Percentiles rank a stretch among this genome's conserved stretches.
Conservation (phyloP, 305 asterid genomes). For the Solanum chacoense region DNA sequence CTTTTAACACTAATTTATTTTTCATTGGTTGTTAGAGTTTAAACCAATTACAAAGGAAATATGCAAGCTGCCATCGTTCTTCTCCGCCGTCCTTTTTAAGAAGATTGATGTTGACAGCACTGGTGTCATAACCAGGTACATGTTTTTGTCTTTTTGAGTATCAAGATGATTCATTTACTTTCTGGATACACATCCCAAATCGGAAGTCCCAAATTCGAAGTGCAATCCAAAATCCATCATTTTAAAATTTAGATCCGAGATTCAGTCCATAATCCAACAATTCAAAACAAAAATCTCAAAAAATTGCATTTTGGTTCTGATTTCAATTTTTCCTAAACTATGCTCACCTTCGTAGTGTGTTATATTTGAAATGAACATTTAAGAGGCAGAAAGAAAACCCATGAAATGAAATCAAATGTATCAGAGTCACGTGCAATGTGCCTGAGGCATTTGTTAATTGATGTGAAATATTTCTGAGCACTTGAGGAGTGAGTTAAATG, state of each 20-base stretch:
- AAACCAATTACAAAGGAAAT: constrained; percentile 90
- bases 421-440: neutral
- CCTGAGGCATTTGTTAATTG: neutral
- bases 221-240: neutral
- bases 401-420: neutral
- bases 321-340: neutral
- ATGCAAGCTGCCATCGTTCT: constrained; percentile 98
- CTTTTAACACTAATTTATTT: neutral
- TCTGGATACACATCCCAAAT: neutral
- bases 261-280: neutral
- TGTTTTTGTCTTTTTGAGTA: neutral
- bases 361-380: neutral
- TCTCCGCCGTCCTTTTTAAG: constrained; percentile 71
- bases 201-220: neutral
- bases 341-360: neutral
- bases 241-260: neutral
- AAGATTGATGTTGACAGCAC: constrained; percentile 63
- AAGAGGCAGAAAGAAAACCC: neutral
- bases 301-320: neutral
- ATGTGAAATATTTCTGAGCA: neutral
- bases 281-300: neutral
- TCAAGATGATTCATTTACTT: neutral
- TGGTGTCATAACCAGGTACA: constrained; percentile 81
- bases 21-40: constrained; percentile 47
- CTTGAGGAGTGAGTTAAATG: neutral